A percentile compares a stretch with the other conserved stretches of the same genome.
phyloP scores from a whole-genome alignment of 495 filamentous ascomycete genomes.

The Hypoxylon cercidicola region DNA sequence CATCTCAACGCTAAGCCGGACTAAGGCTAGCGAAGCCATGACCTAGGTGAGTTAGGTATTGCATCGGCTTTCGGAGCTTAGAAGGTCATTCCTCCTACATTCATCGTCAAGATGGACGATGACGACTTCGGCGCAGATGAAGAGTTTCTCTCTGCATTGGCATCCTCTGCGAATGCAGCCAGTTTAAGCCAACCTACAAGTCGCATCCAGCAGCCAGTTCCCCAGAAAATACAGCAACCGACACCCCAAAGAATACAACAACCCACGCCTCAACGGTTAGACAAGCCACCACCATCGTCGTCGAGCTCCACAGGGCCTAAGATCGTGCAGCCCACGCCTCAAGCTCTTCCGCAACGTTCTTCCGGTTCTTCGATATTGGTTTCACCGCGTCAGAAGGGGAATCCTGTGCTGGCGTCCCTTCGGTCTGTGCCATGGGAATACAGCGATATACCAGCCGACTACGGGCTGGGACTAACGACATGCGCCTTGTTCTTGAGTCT shows the following conservation, averaged over 20 bases:
- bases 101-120: conserved; percentile 56
- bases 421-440: conserved; percentile 94
- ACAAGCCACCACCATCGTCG: conserved; percentile 48
- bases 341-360: conserved; percentile 74
- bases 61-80: too few relatives aligned
- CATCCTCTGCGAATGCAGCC: conserved; percentile 51
- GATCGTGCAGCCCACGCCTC: conserved; percentile 87
- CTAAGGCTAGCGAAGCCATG: conserved; percentile 17
- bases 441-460: conserved; percentile 92
- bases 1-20: conserved; percentile 10
- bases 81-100: neutral
- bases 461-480: conserved; percentile 85
- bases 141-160: conserved; percentile 65
- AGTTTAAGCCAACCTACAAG: conserved; percentile 39
- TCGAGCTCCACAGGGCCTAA: conserved; percentile 54
- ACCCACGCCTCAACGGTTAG: conserved; percentile 56
- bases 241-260: conserved; percentile 57
- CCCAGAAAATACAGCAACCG: conserved; percentile 50
- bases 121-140: conserved; percentile 70
- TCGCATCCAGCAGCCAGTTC: conserved; percentile 47
- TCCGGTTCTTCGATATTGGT: conserved; percentile 84
- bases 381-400: conserved; percentile 87
- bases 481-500: conserved; percentile 93
- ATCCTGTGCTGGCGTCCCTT: conserved; percentile 87
- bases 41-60: too few relatives aligned